Evolutionary conservation across 164 flowering plant species (phyloP).

Genomic region (Echeveria elegans): DNA sequence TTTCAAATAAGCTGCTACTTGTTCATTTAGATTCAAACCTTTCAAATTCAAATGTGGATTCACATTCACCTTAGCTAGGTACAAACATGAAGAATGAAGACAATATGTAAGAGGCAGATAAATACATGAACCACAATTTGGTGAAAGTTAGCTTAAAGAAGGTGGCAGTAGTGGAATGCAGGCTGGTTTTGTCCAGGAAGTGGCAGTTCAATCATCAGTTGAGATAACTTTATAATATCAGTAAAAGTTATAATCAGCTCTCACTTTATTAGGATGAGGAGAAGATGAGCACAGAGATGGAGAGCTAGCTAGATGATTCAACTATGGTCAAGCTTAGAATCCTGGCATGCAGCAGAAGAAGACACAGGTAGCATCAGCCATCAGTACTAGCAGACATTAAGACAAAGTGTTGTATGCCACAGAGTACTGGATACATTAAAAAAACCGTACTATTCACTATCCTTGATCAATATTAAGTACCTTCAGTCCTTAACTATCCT

Average conservation of each 20-base stretch:
- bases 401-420: background rate
- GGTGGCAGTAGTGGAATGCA: constrained; percentile 6
- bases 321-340: constrained; percentile 8
- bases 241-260: background rate
- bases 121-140: background rate
- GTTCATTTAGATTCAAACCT: too few relatives aligned
- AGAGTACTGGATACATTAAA: background rate
- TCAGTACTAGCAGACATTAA: constrained; percentile 6
- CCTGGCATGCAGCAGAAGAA: constrained; percentile 5
- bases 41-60: background rate
- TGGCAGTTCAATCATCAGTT: constrained; percentile 8
- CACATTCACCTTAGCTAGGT: background rate
- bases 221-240: background rate
- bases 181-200: constrained; percentile 5
- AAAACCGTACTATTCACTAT: too few relatives aligned
- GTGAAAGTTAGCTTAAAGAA: constrained; percentile 6
- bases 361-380: constrained; percentile 5
- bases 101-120: background rate
- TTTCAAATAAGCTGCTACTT: background rate
- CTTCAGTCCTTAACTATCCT: too few relatives aligned
- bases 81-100: background rate
- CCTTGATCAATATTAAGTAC: too few relatives aligned
- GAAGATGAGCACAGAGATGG: constrained; percentile 8
- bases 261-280: background rate
- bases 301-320: constrained; percentile 13